Evolutionary conservation across 306 rosid species (phyloP), one percentile per base, ranked within the genome.

Genomic region (Oemleria cerasiformis): DNA sequence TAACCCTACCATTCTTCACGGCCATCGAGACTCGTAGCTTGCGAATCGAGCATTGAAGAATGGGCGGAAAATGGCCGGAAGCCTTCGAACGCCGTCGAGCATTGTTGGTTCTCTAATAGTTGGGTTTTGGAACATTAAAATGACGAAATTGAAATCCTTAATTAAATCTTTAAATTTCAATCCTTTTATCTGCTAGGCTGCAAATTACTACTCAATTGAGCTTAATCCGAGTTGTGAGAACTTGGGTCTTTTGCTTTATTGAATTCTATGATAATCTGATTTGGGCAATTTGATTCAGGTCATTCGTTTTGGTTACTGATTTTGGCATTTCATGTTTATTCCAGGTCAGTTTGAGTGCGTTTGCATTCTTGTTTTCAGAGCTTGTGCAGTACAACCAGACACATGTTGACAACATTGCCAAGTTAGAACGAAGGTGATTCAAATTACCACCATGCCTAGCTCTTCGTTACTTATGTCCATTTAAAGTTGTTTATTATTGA

Each of bases 321-420:
- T 47, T 58, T 65, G 21, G 42, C 0, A 7, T 30, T 8, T 63
- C 42, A 45, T 61, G 67, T 45, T 45, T 39, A 12, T 17, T 74
- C 77, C 88, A 94, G 99, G 99, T 94, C 72, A 94, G 99, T 77
- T 88, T 91, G 91, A 94, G 99, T 78, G 99, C 97, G 16, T 94
- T 91, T 80, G 97, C 97, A 36, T 94, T 94, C 84, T 84, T 94
- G 86, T 94, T 94, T 81, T 94, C 99, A 0, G 99, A 94, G 90
- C 97, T 94, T 76, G 97, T 94, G 79, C 99, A 94, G 83, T 94
- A 91, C 85, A 94, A 94, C 65, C 99, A 94, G 87, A 91, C 97
- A 0, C 99, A 91, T 82, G 97, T 94, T 60, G 97, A 94, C 78
- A 94, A 94, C 73, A 94, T 94, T 62, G 90, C 97, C 23, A 96